These are phyloP conservation scores for Mallotus japonicus DNA, from an alignment of 441 rosid genomes.

Conservation along the genomic window DNA sequence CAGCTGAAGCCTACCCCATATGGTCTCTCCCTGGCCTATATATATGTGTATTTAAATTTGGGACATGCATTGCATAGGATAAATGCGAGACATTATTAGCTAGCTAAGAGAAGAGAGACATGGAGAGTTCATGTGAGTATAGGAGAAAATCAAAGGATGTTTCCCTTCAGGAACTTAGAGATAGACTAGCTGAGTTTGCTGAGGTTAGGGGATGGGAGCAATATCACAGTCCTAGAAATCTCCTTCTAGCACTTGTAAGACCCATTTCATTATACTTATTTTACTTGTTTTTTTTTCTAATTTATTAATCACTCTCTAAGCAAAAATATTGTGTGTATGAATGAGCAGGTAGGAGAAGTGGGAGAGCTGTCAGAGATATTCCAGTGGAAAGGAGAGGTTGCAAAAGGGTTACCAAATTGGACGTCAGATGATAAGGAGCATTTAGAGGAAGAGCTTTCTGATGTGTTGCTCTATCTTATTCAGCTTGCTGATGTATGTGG, in stretches of 20 bases:
- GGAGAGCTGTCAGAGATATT: constrained; percentile 65
- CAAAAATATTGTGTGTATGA: not conserved
- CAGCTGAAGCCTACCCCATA: not conserved
- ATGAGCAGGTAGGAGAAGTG: constrained; percentile 55
- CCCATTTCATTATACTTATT: no score
- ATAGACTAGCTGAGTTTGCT: constrained; percentile 48
- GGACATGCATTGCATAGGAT: constrained; percentile 13
- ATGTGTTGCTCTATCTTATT: constrained; percentile 50
- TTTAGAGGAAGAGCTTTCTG: constrained; percentile 53
- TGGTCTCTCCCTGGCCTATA: not conserved
- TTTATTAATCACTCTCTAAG: no score
- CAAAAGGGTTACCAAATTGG: constrained; percentile 56
- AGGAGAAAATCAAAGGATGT: constrained; percentile 36
- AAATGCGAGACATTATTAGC: not conserved
- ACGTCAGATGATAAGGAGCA: constrained; percentile 47
- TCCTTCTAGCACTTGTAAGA: constrained; percentile 49
- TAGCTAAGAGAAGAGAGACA: not conserved
- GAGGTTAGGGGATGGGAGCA: constrained; percentile 52
- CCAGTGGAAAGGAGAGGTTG: constrained; percentile 69
- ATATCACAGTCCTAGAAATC: constrained; percentile 56
- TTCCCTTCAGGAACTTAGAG: constrained; percentile 45
- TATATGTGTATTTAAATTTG: constrained; percentile 27
- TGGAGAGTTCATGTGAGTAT: constrained; percentile 32
- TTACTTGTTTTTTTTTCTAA: no score
- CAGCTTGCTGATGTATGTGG: constrained; percentile 56